Evolutionary conservation across 2,329 filamentous ascomycete genomes (phyloP), one percentile per base, ranked within the genome.

Genomic region (Pseudogymnoascus sp.): DNA sequence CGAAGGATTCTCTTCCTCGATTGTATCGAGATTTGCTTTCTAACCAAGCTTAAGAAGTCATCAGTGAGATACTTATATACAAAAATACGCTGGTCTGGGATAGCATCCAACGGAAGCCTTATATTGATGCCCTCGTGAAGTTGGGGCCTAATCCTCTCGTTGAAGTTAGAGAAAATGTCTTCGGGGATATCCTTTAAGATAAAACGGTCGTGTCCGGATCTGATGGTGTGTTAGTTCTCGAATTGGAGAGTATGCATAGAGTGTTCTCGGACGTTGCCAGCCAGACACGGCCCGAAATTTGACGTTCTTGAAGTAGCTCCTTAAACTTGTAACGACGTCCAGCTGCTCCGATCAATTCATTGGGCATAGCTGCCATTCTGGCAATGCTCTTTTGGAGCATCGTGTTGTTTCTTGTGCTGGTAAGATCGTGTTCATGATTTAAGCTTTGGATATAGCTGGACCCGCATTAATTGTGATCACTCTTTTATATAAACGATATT

Each of bases 281-380:
- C 71, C 71, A 74, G 43, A 74, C 70, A 36, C 69, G 66, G 58
- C 70, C 70, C 20, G 70, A 3, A 59, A 69, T 64, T 59, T 65
- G 65, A 67, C 71, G 70, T 61, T 74, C 70, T 64, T 73, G 70
- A 60, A 74, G 65, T 28, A 73, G 58, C 59, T 70, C 58, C 38
- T 69, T 72, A 62, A 72, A 72, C 12, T 60, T 18, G 67, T 74
- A 74, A 54, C 62, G 61, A 60, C 64, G 63, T 64, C 71, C 70
- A 63, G 70, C 57, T 43, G 62, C 58, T 30, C 67, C 68, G 59
- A 68, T 59, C 58, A 66, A 64, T 63, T 70, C 66, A 59, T 38
- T 62, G 16, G 62, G 41, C 43, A 65, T 14, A 60, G 61, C 37
- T 62, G 63, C 65, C 65, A 69, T 63, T 35, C 61, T 64, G 33